Percentiles rank a stretch among this genome's conserved stretches.
These are phyloP conservation scores for Allium fistulosum DNA, from an alignment of 106 monocot species.

Conservation along the genomic window DNA sequence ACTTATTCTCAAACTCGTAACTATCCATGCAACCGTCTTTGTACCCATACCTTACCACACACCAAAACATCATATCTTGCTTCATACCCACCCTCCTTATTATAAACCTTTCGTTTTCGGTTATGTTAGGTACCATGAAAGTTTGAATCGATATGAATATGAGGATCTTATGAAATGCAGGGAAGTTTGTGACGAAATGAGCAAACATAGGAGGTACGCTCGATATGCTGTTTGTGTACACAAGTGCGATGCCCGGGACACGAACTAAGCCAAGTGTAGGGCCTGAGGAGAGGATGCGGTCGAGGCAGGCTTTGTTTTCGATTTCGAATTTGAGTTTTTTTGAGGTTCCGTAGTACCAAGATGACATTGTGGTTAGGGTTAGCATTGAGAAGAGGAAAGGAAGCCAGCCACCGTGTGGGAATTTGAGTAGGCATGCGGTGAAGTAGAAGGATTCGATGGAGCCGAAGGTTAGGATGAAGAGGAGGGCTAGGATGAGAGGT, in stretches of 20 bases:
- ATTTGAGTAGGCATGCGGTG: conserved; percentile 60
- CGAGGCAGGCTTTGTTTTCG: conserved; percentile 56
- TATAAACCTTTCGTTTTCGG: conserved; percentile 34
- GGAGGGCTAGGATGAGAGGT: conserved; percentile 22
- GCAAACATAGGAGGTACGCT: conserved; percentile 69
- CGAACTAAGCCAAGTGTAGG: conserved; percentile 50
- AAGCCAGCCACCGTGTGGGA: conserved; percentile 70
- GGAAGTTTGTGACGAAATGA: conserved; percentile 80
- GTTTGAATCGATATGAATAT: conserved; percentile 53
- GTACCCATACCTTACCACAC: conserved; percentile 63
- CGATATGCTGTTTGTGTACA: conserved; percentile 27
- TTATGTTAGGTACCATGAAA: conserved; percentile 38
- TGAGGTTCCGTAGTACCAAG: conserved; percentile 70
- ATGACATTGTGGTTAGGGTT: conserved; percentile 32
- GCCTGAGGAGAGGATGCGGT: conserved; percentile 32
- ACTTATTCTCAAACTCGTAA: conserved; percentile 51
- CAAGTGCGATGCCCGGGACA: conserved; percentile 58
- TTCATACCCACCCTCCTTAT: conserved; percentile 44
- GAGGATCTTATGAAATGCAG: conserved; percentile 60
- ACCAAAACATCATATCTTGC: conserved; percentile 34
- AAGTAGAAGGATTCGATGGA: conserved; percentile 73
- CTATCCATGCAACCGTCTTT: conserved; percentile 34
- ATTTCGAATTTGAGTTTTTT: conserved; percentile 50
- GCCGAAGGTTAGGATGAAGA: conserved; percentile 43
- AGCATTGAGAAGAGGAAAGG: conserved; percentile 49